Base-by-base conservation (phyloP, 2,329 filamentous ascomycete species). In the Paraphoma chrysanthemicola region DNA sequence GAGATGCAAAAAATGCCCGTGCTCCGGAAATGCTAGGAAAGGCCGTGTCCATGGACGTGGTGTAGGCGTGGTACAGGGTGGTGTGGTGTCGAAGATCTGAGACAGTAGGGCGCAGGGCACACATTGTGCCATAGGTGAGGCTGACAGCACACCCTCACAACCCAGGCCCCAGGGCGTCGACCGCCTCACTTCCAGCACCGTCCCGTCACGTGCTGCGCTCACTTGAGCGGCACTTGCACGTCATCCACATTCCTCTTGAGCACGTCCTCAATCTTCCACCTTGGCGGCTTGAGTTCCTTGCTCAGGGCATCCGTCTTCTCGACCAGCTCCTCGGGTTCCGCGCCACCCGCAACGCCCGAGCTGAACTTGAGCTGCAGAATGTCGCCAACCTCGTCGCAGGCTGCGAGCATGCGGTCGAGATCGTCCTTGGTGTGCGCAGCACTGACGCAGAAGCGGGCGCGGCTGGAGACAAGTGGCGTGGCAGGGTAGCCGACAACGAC, bases 361-460 rank as follows among this genome's bases (percentile, higher is more conserved):
- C 93, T 96, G 80, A 96, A 97, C 81, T 97, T 98, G 74, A 99
- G 85, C 78, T 98, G 93, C 53, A 99, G 81, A 18, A 96, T 86
- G 64, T 97, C 92, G 54, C 94, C 93, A 54, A 97, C 88, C 77
- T 98, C 91, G 72, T 98, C 92, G 71, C 94, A 98, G 14, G 95
- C 95, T 4, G 87, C 84, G 48, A 99, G 82, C 56, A 99, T 81
- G 47, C 94, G 88, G 77, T 99, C 95, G 69, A 99, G 85, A 75
- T 99, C 95, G 48, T 99, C 95, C 82, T 99, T 99, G 79, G 96
- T 99, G 82, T 99, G 95, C 1, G 95, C 92, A 2, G 95, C 89
- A 3, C 93, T 97, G 51, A 99, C 88, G 75, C 95, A 99, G 86
- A 99, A 97, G 46, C 95, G 90, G 48, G 92, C 95, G 62, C 95